These are phyloP conservation scores for Clonostachys solani DNA, from an alignment of 2,329 filamentous ascomycete species.

Conservation along the genomic window DNA sequence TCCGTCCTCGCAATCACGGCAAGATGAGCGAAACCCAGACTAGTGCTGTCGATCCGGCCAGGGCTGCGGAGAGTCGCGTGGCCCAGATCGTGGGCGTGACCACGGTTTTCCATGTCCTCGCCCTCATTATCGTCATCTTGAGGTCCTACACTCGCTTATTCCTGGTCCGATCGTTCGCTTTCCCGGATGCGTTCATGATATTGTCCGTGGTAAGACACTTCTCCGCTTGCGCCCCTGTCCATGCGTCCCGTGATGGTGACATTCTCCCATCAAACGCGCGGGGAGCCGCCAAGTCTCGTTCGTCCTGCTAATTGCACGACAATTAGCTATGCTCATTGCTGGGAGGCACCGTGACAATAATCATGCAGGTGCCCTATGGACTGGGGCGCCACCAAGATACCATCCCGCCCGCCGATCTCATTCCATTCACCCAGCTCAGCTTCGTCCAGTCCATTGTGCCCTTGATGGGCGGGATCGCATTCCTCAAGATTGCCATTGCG, in stretches of 20 bases:
- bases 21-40: too few species aligned
- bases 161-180: constrained; percentile 13
- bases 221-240: not conserved
- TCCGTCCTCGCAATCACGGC: too few species aligned
- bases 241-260: too few species aligned
- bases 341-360: constrained; percentile 24
- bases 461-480: constrained; percentile 15
- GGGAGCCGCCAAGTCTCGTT: too few species aligned
- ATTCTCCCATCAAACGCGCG: too few species aligned
- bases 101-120: constrained; percentile 13
- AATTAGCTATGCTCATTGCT: constrained; percentile 17
- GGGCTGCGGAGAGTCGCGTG: constrained; percentile 16
- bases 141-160: constrained; percentile 10
- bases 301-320: not conserved
- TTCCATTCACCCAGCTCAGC: constrained; percentile 30
- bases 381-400: constrained; percentile 37
- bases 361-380: constrained; percentile 35
- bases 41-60: not conserved
- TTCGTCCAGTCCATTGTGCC: constrained; percentile 41
- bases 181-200: constrained; percentile 20
- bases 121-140: constrained; percentile 8
- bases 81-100: constrained; percentile 12
- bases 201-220: constrained; percentile 11
- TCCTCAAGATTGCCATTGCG: constrained; percentile 15
- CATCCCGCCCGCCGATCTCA: constrained; percentile 22